Base-by-base conservation (phyloP, 2,329 filamentous ascomycete genomes). In the Penicillium sp. region DNA sequence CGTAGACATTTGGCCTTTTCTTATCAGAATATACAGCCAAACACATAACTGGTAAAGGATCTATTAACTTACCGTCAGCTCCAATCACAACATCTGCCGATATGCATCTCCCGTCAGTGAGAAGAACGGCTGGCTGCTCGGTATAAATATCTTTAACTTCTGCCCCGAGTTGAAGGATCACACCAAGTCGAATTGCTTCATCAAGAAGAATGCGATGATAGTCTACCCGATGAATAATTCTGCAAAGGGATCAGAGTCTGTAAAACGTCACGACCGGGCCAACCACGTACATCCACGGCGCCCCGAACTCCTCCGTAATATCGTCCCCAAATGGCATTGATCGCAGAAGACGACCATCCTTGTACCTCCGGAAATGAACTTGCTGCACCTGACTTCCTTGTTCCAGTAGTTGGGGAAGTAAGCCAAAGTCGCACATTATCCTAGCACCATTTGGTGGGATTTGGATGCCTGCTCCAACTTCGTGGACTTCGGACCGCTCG, bases 401-500 rank as follows among this genome's bases (percentile, higher is more conserved):
- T 17, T 63, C 43, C 4, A 61, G 41, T 7, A 67, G 26, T 10
- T 57, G 10, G 7, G 53, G 11, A 1, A 66, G 17, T 2, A 68
- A 38, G 10, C 58, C 62, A 1, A 68, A 50, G 4, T 61, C 41
- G 8, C 49, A 25, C 37, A 67, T 53, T 2, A 67, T 45, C 10
- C 63, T 55, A 37, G 56, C 51, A 5, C 61, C 67, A 56, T 69
- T 69, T 1, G 67, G 66, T 9, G 67, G 67, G 40, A 68, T 65
- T 41, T 69, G 67, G 37, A 69, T 69, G 6, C 67, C 67, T 2
- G 67, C 66, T 0, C 67, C 67, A 22, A 65, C 55, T 36, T 67
- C 43, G 9, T 47, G 30, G 17, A 67, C 52, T 33, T 63, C 52
- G 1, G 59, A 55, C 19, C 58, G 46, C 45, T 70, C 68, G 5